A percentile compares a stretch with the other conserved stretches of the same genome.
phyloP scores from a whole-genome alignment of 371 early-diverging fungal genomes.

The Capillidium rhysosporum region DNA sequence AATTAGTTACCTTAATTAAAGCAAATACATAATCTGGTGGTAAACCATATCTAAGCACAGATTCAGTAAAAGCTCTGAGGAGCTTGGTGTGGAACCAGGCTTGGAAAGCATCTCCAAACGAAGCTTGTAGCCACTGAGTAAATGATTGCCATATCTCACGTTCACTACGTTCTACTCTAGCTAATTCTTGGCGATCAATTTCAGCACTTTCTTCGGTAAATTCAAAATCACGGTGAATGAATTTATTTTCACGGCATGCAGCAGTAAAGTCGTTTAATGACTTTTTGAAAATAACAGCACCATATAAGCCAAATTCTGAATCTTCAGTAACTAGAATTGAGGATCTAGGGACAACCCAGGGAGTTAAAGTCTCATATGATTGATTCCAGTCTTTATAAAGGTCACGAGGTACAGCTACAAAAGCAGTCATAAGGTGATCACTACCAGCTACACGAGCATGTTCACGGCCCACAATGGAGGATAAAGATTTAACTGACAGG shows the following conservation, averaged over 20 bases:
- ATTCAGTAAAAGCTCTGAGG: conserved; percentile 84
- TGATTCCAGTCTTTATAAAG: conserved; percentile 59
- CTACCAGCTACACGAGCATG: conserved; percentile 68
- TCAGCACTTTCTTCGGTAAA: conserved; percentile 60
- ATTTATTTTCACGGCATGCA: conserved; percentile 78
- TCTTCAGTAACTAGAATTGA: conserved; percentile 78
- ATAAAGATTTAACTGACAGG: conserved; percentile 63
- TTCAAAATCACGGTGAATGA: conserved; percentile 82
- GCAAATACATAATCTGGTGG: conserved; percentile 86
- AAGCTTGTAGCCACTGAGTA: conserved; percentile 38
- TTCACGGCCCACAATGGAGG: conserved; percentile 74
- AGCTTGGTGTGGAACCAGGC: conserved; percentile 88
- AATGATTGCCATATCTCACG: conserved; percentile 38
- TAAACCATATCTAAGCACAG: conserved; percentile 89
- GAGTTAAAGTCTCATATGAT: conserved; percentile 70
- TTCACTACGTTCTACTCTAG: conserved; percentile 47
- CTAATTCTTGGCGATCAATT: conserved; percentile 47
- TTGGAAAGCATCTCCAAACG: conserved; percentile 80
- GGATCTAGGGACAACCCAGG: conserved; percentile 92
- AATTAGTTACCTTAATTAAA: conserved; percentile 36
- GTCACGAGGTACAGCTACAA: conserved; percentile 86
- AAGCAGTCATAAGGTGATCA: conserved; percentile 72
- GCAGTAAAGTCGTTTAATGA: conserved; percentile 70
- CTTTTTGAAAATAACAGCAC: conserved; percentile 76
- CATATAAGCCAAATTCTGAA: conserved; percentile 77